Evolutionary conservation across 768 basidiomycete species (phyloP), one percentile per base, ranked within the genome.

Genomic region (Omphalotus guepiniiformis): DNA sequence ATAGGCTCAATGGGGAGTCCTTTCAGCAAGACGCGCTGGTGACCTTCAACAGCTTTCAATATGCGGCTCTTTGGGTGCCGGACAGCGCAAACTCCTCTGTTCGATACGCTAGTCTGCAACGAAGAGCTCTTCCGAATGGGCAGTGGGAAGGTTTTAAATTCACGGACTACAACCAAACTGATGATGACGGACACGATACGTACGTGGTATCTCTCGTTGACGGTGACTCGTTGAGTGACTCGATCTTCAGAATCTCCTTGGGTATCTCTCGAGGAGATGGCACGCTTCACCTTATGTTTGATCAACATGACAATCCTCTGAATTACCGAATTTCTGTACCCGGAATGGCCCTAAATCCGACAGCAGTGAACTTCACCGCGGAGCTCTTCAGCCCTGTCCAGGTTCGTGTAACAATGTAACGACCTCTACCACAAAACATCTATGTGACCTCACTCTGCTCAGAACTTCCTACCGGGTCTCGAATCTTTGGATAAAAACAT

Each of bases 151-250:
- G 55, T 3, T 56, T 67, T 27, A 57, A 56, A 5, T 58, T 69
- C 41, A 48, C 48, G 18, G 68, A 69, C 37, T 69, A 69, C 46
- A 59, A 64, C 38, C 64, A 67, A 34, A 64, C 64, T 2, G 60
- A 65, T 6, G 68, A 69, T 32, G 68, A 69, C 23, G 68, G 68
- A 0, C 66, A 69, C 36, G 62, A 67, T 42, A 53, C 63, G 65
- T 63, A 44, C 7, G 46, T 23, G 26, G 12, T n/a, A 27, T 57
- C 25, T n/a, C 23, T 40, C n/a, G n/a, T 40, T 15, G 16, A 25
- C 3, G 34, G 26, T 5, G 3, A 6, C 29, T 45, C 7, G 42
- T 15, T 23, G 18, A 21, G 27, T 15, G 37, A 21, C 18, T 7
- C 12, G 27, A 40, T 16, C 27, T 16, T n/a, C 29, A 69, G 64